Conservation (phyloP, 2,329 filamentous ascomycete species). For the Camillea tinctor region DNA sequence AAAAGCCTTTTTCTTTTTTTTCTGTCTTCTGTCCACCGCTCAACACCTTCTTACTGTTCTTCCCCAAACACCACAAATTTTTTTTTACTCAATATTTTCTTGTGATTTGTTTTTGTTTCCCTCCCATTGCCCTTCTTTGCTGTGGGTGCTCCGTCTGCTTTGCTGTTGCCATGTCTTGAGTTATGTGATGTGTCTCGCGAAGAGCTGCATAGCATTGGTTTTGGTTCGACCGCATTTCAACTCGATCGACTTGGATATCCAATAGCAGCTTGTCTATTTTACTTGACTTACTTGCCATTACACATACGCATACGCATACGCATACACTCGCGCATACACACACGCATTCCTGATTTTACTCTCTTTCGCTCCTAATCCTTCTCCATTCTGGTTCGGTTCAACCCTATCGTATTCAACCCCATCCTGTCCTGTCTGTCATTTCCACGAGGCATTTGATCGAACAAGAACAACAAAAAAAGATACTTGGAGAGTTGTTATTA, state of each 20-base stretch:
- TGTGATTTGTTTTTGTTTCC: not conserved
- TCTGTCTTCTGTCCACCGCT: too few species aligned
- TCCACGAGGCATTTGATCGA: not conserved
- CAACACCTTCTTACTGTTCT: not conserved
- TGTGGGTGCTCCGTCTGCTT: not conserved
- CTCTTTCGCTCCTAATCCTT: too few species aligned
- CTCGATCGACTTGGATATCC: not conserved
- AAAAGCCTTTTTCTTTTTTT: not conserved
- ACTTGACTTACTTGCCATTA: not conserved
- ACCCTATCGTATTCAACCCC: too few species aligned
- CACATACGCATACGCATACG: too few species aligned
- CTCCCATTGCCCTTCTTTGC: not conserved
- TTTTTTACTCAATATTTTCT: not conserved
- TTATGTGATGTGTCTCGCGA: not conserved
- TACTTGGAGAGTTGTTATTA: constrained; percentile 3
- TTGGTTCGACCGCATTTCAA: not conserved
- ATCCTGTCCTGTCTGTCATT: too few species aligned
- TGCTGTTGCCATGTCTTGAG: not conserved
- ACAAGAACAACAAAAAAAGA: not conserved
- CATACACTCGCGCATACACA: not conserved
- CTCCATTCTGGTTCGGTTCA: too few species aligned
- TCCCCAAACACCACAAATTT: not conserved
- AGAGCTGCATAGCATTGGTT: not conserved
- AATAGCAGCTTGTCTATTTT: constrained; percentile 1
- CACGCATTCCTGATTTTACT: constrained; percentile 17